These are phyloP conservation scores for Pichia paraexigua DNA, from an alignment of 805 yeast genomes.

Conservation along the genomic window DNA sequence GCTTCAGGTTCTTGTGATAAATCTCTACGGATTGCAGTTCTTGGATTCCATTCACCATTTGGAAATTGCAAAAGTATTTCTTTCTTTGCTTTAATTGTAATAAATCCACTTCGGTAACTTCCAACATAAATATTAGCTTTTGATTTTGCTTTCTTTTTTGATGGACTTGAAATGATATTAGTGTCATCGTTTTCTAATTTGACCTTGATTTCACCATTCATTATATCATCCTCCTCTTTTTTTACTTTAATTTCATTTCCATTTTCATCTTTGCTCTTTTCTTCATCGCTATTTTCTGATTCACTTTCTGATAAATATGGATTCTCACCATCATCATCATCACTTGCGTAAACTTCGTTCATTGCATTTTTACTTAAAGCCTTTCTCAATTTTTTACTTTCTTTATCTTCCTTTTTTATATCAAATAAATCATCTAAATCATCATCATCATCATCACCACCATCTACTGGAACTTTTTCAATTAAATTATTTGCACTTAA, in stretches of 20 bases:
- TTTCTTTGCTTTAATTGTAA: constrained; percentile 58
- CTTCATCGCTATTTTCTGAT: constrained; percentile 39
- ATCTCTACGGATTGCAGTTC: constrained; percentile 29
- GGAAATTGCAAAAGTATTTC: constrained; percentile 61
- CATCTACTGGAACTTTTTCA: constrained; percentile 50
- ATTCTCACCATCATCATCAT: constrained; percentile 52
- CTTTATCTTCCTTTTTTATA: constrained; percentile 71
- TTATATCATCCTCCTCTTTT: neutral
- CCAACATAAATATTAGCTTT: constrained; percentile 31
- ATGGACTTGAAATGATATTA: neutral
- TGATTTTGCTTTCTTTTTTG: constrained; percentile 6
- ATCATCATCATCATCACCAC: constrained; percentile 54
- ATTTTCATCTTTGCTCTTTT: constrained; percentile 9
- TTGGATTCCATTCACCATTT: constrained; percentile 79
- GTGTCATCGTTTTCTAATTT: neutral
- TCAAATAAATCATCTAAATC: constrained; percentile 66
- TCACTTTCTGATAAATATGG: constrained; percentile 76
- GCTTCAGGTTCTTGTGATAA: constrained; percentile 6
- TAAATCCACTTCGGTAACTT: constrained; percentile 40
- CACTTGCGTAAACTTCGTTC: constrained; percentile 81
- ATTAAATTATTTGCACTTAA: constrained; percentile 67
- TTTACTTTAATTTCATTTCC: neutral
- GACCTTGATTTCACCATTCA: neutral
- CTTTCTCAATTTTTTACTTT: constrained; percentile 78
- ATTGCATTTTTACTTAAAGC: constrained; percentile 81